Conservation (phyloP, 148 eudicot genomes). For the Rhododendron ferrugineum region DNA sequence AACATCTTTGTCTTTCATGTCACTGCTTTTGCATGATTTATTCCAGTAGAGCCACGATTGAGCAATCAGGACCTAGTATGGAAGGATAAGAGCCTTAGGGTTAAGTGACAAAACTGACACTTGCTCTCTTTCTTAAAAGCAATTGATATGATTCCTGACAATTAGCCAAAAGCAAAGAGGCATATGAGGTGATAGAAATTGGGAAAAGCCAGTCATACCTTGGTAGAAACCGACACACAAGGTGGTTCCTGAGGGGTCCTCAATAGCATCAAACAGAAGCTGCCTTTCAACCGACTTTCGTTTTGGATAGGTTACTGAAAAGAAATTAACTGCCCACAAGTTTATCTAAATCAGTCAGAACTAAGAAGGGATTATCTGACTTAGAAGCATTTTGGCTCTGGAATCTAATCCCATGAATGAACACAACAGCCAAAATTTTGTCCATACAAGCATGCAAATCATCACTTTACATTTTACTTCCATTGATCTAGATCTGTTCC, state of each 20-base stretch:
- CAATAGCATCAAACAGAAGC: neutral
- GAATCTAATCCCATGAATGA: neutral
- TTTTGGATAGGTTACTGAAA: neutral
- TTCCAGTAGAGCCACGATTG: neutral
- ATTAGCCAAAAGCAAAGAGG: neutral
- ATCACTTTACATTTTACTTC: neutral
- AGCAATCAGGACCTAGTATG: neutral
- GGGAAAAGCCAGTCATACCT: neutral
- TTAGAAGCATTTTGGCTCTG: neutral
- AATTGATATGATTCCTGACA: neutral
- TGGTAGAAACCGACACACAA: neutral
- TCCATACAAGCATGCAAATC: neutral
- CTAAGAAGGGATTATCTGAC: neutral
- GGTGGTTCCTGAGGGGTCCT: neutral
- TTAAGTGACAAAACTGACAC: neutral
- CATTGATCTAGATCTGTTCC: neutral
- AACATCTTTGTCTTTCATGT: neutral
- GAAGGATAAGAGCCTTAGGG: neutral
- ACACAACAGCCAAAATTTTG: neutral
- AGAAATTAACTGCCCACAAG: neutral
- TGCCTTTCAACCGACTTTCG: neutral
- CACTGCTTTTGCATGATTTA: neutral
- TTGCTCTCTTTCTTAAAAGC: neutral
- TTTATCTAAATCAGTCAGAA: neutral
- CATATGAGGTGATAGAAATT: neutral